These are phyloP conservation scores for Fomitopsis palustris DNA, from an alignment of 1,284 basidiomycete species.

Conservation along the genomic window DNA sequence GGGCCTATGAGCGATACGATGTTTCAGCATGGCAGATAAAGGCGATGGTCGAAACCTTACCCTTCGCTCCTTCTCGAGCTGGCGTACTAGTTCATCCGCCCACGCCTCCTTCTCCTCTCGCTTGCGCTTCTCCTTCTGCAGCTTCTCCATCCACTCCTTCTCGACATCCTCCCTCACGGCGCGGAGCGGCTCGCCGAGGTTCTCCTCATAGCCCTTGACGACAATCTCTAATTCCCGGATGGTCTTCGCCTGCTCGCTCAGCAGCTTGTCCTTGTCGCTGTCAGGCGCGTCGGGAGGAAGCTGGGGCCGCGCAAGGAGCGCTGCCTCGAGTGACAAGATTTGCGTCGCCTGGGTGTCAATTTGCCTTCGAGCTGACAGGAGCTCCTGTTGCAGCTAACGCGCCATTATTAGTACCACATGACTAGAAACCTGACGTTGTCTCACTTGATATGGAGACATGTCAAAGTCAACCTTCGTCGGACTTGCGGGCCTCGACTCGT, in stretches of 20 bases:
- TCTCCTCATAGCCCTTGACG: slow-evolving; percentile 65
- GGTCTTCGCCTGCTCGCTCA: slow-evolving; percentile 63
- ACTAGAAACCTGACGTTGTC: slow-evolving; percentile 11
- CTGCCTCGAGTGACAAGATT: slow-evolving; percentile 76
- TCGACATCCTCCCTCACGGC: slow-evolving; percentile 80
- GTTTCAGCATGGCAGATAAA: slow-evolving; percentile 1
- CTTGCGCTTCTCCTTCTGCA: slow-evolving; percentile 57
- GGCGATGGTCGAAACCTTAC: slow-evolving; percentile 26
- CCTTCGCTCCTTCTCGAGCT: slow-evolving; percentile 74
- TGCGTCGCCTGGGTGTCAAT: slow-evolving; percentile 77
- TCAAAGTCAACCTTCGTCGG: slow-evolving; percentile 85
- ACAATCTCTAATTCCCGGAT: slow-evolving; percentile 73
- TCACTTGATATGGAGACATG: slow-evolving; percentile 76
- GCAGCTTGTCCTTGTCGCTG: slow-evolving; percentile 66
- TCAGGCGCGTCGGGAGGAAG: slow-evolving; percentile 57
- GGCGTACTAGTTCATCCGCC: slow-evolving; percentile 66
- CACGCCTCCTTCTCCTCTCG: slow-evolving; percentile 67
- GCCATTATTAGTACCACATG: not conserved
- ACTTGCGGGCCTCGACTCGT: slow-evolving; percentile 71
- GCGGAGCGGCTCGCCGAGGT: slow-evolving; percentile 66
- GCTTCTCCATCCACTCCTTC: slow-evolving; percentile 64
- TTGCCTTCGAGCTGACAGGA: slow-evolving; percentile 70
- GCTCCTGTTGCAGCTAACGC: slow-evolving; percentile 78
- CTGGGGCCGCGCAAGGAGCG: slow-evolving; percentile 59
- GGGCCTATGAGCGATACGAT: slow-evolving; percentile 27